Conservation (phyloP, 768 basidiomycete species). For the Amanita pseudoporphyria region DNA sequence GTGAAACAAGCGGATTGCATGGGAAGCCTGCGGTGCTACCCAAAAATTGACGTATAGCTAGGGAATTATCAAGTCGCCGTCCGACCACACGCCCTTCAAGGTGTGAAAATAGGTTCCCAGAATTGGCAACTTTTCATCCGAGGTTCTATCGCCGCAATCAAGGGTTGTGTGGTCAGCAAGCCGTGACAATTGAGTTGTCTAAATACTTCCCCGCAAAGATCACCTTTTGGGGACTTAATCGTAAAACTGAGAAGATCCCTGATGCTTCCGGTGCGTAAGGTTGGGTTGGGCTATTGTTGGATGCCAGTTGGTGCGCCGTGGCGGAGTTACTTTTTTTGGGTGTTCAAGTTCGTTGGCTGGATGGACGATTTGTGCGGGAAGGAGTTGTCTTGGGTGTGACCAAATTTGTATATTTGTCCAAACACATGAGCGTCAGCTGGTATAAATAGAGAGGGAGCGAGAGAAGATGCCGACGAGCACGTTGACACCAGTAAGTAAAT, state of each 20-base stretch:
- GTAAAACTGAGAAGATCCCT: no score
- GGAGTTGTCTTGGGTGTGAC: no score
- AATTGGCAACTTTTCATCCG: conserved; percentile 3
- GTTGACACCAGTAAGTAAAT: no score
- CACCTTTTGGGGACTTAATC: background rate
- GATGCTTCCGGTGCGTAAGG: background rate
- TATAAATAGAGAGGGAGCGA: no score
- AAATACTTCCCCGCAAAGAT: conserved; percentile 1
- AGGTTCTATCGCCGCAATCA: conserved; percentile 1
- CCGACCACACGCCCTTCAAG: background rate
- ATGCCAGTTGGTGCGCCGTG: no score
- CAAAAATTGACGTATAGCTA: background rate
- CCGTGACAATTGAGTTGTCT: conserved; percentile 1
- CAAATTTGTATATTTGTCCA: no score
- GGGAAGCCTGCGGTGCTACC: background rate
- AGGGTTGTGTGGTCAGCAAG: background rate
- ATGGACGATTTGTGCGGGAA: no score
- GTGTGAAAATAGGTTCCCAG: background rate
- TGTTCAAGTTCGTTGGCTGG: no score
- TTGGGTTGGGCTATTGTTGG: no score
- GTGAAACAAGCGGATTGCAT: background rate
- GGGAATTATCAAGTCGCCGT: conserved; percentile 1
- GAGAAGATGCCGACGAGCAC: no score
- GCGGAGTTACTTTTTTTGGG: no score
- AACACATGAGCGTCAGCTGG: no score